Conservation (phyloP, 2,329 filamentous ascomycete species). For the Phaeoacremonium minimum region DNA sequence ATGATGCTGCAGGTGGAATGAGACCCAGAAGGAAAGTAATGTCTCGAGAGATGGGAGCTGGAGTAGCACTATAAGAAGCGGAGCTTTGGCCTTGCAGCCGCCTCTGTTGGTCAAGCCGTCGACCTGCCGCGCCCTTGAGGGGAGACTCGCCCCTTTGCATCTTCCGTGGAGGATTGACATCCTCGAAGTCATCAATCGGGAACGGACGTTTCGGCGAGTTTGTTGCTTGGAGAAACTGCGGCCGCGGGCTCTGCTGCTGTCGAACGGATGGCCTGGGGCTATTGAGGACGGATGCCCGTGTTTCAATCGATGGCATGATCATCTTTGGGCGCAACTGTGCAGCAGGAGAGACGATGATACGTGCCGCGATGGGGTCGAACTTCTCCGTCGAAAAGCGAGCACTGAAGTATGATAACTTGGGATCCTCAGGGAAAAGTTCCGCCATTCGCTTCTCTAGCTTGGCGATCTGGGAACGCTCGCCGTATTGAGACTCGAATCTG, state of each 20-base stretch:
- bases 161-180: slow-evolving; percentile 74
- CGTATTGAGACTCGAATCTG: slow-evolving; percentile 90
- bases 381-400: slow-evolving; percentile 67
- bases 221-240: slow-evolving; percentile 39
- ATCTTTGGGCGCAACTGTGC: slow-evolving; percentile 69
- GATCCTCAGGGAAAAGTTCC: slow-evolving; percentile 88
- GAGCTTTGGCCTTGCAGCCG: slow-evolving; percentile 48
- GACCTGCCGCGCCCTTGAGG: slow-evolving; percentile 83
- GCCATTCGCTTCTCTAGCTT: slow-evolving; percentile 91
- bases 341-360: slow-evolving; percentile 75
- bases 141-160: slow-evolving; percentile 86
- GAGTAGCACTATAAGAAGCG: slow-evolving; percentile 26
- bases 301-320: slow-evolving; percentile 50
- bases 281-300: slow-evolving; percentile 36
- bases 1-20: slow-evolving; percentile 69
- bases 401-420: slow-evolving; percentile 69
- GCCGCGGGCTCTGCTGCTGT: slow-evolving; percentile 36
- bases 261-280: slow-evolving; percentile 33
- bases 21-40: slow-evolving; percentile 64
- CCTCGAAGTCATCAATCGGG: slow-evolving; percentile 67
- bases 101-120: slow-evolving; percentile 75
- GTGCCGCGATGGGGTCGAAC: slow-evolving; percentile 80
- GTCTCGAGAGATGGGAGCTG: slow-evolving; percentile 69
- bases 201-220: slow-evolving; percentile 61
- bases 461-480: slow-evolving; percentile 84